Base-by-base conservation (phyloP, 192 early-diverging fungal genomes). In the Geosiphon pyriformis region DNA sequence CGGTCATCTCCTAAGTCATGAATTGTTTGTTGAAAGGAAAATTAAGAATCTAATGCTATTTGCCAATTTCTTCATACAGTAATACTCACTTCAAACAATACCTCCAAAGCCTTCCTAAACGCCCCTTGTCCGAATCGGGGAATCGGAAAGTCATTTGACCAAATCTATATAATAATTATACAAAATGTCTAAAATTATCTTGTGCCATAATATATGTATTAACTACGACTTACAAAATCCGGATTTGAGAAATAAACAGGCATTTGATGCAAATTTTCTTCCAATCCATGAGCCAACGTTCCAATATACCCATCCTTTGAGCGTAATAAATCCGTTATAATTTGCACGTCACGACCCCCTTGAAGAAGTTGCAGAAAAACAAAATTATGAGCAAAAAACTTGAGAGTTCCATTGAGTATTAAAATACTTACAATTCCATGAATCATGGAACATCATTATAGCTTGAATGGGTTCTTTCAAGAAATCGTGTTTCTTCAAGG, bases 371-470 rank as follows among this genome's bases (percentile, higher is more conserved):
- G 20, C 2, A 52, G 3, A 8, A 22, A 20, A 42, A 53, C 33
- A 18, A 31, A 27, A 32, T 57, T 20, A 25, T 12, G 0, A 27
- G 26, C 12, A 22, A 58, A 51, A 49, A 57, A 20, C 12, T 23
- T n/a, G 17, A 59, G 15, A 17, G 26, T 25, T 30, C 1, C 20
- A 57, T 0, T n/a, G 6, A 60, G 30, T 20, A 27, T 42, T 23
- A 58, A 56, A 17, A 11, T 50, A 66, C 74, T 56, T 71, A 75
- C 82, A 95, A 68, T 96, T 87, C 22, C 77, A 74, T 32, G 90
- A 89, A 70, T 96, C 94, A 72, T 96, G 89, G 74, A 94, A 91
- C 60, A 91, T 76, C 86, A 95, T 82, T 0, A 92, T 78, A 0
- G 85, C 86, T 33, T 83, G 76, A 61, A 93, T 84, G 26, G 80